phyloP scores from a whole-genome alignment of 495 filamentous ascomycete genomes.

The Penicillium arizonense region DNA sequence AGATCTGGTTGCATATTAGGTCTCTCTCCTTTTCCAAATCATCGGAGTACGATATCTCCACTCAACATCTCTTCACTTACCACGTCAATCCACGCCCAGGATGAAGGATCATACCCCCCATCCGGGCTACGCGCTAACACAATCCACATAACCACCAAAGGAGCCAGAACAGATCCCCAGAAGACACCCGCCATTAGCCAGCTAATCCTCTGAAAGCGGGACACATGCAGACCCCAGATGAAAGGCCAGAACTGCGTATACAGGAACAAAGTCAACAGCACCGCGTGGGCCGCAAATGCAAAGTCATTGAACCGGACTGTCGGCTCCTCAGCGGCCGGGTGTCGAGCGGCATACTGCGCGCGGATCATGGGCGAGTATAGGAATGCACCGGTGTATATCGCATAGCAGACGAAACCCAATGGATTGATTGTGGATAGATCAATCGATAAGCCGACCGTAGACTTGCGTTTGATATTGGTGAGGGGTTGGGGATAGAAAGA shows the following conservation, averaged over 20 bases:
- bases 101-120: constrained; percentile 49
- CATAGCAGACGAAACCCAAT: constrained; percentile 78
- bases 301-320: constrained; percentile 91
- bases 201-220: constrained; percentile 54
- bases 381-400: constrained; percentile 68
- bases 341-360: constrained; percentile 78
- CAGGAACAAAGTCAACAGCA: constrained; percentile 62
- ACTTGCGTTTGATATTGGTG: constrained; percentile 68
- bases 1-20: constrained; percentile 52
- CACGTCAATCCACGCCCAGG: constrained; percentile 79
- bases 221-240: constrained; percentile 73
- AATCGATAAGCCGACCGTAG: constrained; percentile 79
- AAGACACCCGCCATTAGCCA: constrained; percentile 64
- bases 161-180: constrained; percentile 60
- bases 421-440: constrained; percentile 85
- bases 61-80: constrained; percentile 46
- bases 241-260: constrained; percentile 70
- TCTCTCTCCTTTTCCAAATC: background rate
- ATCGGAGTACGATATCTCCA: background rate
- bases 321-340: constrained; percentile 66
- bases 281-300: constrained; percentile 77
- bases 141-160: constrained; percentile 54
- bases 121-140: constrained; percentile 51
- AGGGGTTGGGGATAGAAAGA: constrained; percentile 93
- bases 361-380: constrained; percentile 77